Conservation (phyloP, 1,284 basidiomycete genomes). For the Irpex lacteus region DNA sequence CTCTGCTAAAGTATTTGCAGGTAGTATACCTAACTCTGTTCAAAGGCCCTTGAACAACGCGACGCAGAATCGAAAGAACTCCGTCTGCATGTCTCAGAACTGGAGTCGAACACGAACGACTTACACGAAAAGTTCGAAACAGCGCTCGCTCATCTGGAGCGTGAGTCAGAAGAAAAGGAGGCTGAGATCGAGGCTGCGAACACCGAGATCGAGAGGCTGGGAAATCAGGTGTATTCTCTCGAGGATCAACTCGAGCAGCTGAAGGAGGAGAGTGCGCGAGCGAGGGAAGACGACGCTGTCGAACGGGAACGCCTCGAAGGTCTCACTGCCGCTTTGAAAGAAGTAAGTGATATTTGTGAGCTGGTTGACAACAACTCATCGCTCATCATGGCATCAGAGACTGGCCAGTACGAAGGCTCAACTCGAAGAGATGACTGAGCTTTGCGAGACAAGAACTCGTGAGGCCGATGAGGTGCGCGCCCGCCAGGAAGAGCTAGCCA, state of each 20-base stretch:
- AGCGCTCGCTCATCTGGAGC: slow-evolving; percentile 69
- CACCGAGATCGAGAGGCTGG: slow-evolving; percentile 71
- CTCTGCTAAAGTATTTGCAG: background rate
- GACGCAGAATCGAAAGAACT: slow-evolving; percentile 74
- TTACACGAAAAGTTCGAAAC: slow-evolving; percentile 73
- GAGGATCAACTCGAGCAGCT: slow-evolving; percentile 55
- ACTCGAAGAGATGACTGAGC: slow-evolving; percentile 57
- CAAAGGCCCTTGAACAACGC: slow-evolving; percentile 68
- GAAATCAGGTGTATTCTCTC: slow-evolving; percentile 59
- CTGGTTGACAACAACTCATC: too few species aligned
- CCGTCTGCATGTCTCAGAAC: slow-evolving; percentile 67
- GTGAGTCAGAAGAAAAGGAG: slow-evolving; percentile 69
- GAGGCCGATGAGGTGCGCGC: slow-evolving; percentile 61
- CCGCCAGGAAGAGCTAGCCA: slow-evolving; percentile 73
- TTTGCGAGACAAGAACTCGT: slow-evolving; percentile 56
- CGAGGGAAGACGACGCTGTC: slow-evolving; percentile 64
- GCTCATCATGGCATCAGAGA: background rate
- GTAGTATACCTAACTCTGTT: slow-evolving; percentile 2
- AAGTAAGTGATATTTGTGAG: slow-evolving; percentile 42
- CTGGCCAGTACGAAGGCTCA: slow-evolving; percentile 54
- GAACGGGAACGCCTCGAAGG: slow-evolving; percentile 74
- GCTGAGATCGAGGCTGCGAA: slow-evolving; percentile 67
- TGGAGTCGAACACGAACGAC: slow-evolving; percentile 68
- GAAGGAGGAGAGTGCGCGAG: slow-evolving; percentile 46
- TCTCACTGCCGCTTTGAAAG: slow-evolving; percentile 72